Percentiles rank a stretch among this genome's conserved stretches.
These are phyloP conservation scores for Rusavskia elegans DNA, from an alignment of 495 filamentous ascomycete species.

Conservation along the genomic window DNA sequence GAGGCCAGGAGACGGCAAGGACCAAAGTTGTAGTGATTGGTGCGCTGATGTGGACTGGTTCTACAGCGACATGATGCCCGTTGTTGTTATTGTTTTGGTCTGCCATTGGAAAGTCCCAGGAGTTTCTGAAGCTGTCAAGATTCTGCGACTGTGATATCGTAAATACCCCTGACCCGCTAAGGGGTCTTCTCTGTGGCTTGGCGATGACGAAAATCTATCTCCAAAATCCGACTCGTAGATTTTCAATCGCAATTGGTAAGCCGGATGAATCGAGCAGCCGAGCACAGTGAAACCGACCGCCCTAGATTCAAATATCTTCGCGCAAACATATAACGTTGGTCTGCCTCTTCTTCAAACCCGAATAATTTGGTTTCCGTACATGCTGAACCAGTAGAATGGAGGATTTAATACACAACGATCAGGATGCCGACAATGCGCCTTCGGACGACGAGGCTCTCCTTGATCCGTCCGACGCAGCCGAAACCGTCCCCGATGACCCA, in stretches of 20 bases:
- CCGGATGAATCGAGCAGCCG: neutral
- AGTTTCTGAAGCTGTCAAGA: too few relatives aligned
- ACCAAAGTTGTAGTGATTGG: conserved; percentile 30
- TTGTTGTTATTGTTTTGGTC: too few relatives aligned
- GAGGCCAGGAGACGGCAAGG: conserved; percentile 48
- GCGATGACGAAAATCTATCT: conserved; percentile 3
- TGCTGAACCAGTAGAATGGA: too few relatives aligned
- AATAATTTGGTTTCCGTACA: too few relatives aligned
- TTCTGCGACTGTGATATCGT: neutral
- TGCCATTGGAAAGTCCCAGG: too few relatives aligned
- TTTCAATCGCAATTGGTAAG: conserved; percentile 4
- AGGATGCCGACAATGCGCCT: conserved; percentile 19
- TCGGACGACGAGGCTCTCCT: conserved; percentile 42
- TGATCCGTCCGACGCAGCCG: conserved; percentile 54
- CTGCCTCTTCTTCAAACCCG: neutral
- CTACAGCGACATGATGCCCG: neutral
- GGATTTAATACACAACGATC: neutral
- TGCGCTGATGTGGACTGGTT: neutral
- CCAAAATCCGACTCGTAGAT: neutral
- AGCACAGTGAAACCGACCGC: too few relatives aligned
- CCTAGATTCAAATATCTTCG: too few relatives aligned
- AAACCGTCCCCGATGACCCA: conserved; percentile 44
- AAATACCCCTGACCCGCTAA: neutral
- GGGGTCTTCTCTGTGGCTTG: neutral
- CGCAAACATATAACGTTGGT: neutral